Percentiles rank a stretch among this genome's conserved stretches.
phyloP scores from a whole-genome alignment of 2,329 filamentous ascomycete genomes.

The Aspergillus terreus region DNA sequence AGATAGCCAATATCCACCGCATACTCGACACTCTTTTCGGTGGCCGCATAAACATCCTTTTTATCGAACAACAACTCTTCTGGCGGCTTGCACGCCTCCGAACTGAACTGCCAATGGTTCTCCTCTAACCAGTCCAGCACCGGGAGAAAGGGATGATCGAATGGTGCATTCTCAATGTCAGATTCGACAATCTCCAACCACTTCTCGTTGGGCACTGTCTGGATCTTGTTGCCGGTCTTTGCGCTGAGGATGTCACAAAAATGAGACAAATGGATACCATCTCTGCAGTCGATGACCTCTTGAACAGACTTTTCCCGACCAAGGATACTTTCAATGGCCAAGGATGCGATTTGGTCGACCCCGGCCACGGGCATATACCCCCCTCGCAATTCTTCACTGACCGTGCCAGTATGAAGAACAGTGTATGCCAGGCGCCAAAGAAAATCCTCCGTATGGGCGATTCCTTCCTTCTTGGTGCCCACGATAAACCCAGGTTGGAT shows the following conservation, averaged over 20 bases:
- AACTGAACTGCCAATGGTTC: background rate
- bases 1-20: background rate
- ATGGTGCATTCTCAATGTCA: background rate
- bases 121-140: slow-evolving; percentile 1
- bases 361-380: slow-evolving; percentile 6
- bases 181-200: background rate
- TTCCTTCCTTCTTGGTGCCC: slow-evolving; percentile 3
- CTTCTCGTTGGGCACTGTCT: background rate
- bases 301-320: background rate
- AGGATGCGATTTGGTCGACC: slow-evolving; percentile 2
- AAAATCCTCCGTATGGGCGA: slow-evolving; percentile 6
- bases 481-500: background rate
- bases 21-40: slow-evolving; percentile 1
- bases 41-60: background rate
- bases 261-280: background rate
- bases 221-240: background rate
- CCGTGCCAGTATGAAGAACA: background rate
- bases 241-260: slow-evolving; percentile 1
- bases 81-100: background rate
- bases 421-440: slow-evolving; percentile 4
- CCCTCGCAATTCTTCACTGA: slow-evolving; percentile 1
- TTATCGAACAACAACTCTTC: background rate
- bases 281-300: background rate
- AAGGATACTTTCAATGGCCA: background rate
- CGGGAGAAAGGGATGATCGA: background rate